phyloP scores from a whole-genome alignment of 257 asterid species.

The Cynanchum wilfordii region DNA sequence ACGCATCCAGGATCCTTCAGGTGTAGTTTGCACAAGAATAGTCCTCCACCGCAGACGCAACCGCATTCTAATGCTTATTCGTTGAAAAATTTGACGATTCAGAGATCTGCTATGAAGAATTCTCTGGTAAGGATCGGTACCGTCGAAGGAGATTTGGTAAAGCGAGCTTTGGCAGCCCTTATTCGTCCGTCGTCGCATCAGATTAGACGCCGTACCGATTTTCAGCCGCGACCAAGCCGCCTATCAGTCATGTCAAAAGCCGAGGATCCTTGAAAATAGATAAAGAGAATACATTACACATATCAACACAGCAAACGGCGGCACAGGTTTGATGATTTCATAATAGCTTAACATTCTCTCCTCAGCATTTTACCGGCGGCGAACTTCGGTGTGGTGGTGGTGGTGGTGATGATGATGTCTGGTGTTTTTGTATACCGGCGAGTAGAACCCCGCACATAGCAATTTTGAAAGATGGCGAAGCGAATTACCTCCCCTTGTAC shows the following conservation, averaged over 20 bases:
- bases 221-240: constrained; percentile 57
- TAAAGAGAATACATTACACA: not conserved
- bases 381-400: not conserved
- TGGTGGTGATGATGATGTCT: constrained; percentile 8
- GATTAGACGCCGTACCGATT: constrained; percentile 57
- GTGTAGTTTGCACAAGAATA: constrained; percentile 72
- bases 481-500: constrained; percentile 25
- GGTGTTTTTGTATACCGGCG: constrained; percentile 24
- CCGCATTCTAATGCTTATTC: constrained; percentile 43
- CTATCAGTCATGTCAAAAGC: constrained; percentile 61
- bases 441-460: constrained; percentile 9
- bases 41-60: constrained; percentile 24
- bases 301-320: not conserved
- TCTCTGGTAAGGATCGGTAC: constrained; percentile 80
- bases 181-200: constrained; percentile 83
- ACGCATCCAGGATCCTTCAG: constrained; percentile 89
- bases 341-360: not conserved
- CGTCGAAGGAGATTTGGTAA: constrained; percentile 75
- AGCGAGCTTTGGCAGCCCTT: constrained; percentile 68
- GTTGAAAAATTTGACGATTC: constrained; percentile 61
- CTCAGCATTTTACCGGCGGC: constrained; percentile 4
- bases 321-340: constrained; percentile 38
- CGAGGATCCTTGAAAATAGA: constrained; percentile 20
- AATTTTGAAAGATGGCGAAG: constrained; percentile 23
- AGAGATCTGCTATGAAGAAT: constrained; percentile 90